Evolutionary conservation across 1,284 basidiomycete genomes (phyloP), one percentile per base, ranked within the genome.

Genomic region (Spongispora temasekensis): DNA sequence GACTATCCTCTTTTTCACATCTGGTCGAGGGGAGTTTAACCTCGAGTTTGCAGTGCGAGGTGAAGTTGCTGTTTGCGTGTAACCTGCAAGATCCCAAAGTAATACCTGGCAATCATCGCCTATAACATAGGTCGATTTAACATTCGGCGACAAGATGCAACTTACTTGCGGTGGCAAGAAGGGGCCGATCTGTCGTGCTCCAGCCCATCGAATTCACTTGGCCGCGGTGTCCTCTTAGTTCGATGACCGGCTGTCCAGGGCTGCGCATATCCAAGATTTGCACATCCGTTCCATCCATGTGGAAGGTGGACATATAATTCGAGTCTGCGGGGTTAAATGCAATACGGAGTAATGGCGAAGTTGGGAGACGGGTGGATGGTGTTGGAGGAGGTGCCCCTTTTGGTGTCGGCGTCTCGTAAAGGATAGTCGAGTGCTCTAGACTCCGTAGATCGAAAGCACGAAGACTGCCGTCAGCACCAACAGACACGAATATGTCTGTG

Each of bases 401-500:
- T 1, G 90, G 88, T 12, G 87, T 83, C 2, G 94, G 90, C 0
- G 95, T 95, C 79, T 99, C 97, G 76, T 98, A 99, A 51, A 99
- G 83, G 69, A 99, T 99, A 3, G 97, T 99, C 9, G 95, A 98
- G 76, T 99, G 97, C 74, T 99, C 97, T 51, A 99, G 83, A 67
- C 92, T 94, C 40, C 97, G 89, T 59, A 99, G 79, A 76, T 99
- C 97, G 73, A 99, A 99, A 9, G 97, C 96, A 53, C 97, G 92
- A 37, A 99, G 81, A 61, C 91, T 95, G 13, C 97, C 97, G 73
- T 99, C 97, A 15, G 97, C 97, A 27, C 97, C 97, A 23, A 99
- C 97, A 17, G 94, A 97, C 34, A 98, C 96, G 76, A 99, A 99
- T 65, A 98, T 96, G 75, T 99, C 96, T 5, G 93, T 93, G 13